Percentiles rank a stretch among this genome's conserved stretches.
Conservation (phyloP, 2,329 filamentous ascomycete genomes). For the Xylaria sp. region DNA sequence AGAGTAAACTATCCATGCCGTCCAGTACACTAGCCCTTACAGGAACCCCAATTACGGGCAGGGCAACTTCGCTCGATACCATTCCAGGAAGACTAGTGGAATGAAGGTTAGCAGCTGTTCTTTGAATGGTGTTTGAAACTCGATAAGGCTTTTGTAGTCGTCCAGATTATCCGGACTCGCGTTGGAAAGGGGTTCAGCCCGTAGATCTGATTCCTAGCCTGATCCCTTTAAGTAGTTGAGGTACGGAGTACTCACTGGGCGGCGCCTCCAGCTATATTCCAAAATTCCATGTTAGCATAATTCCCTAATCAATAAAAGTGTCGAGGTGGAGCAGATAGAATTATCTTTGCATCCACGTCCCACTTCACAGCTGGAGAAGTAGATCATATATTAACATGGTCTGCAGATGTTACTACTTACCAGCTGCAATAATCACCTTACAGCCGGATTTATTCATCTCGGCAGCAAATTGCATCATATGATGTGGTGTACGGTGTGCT, state of each 20-base stretch:
- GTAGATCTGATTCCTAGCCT: neutral
- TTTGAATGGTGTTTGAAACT: neutral
- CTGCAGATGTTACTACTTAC: slow-evolving; percentile 25
- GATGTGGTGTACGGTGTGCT: slow-evolving; percentile 77
- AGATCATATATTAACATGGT: neutral
- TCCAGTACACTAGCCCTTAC: slow-evolving; percentile 79
- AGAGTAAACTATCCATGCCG: slow-evolving; percentile 75
- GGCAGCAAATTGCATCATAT: slow-evolving; percentile 74
- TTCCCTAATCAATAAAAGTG: neutral
- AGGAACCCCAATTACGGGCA: slow-evolving; percentile 82
- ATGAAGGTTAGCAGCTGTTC: slow-evolving; percentile 10
- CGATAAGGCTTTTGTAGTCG: neutral
- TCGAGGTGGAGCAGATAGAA: slow-evolving; percentile 56
- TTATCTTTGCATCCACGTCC: slow-evolving; percentile 44
- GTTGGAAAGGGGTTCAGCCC: neutral
- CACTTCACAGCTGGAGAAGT: neutral
- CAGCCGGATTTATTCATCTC: slow-evolving; percentile 72
- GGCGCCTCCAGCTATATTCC: slow-evolving; percentile 34
- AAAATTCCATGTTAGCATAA: slow-evolving; percentile 22
- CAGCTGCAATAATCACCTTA: slow-evolving; percentile 77
- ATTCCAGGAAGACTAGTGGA: slow-evolving; percentile 36
- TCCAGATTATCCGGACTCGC: neutral
- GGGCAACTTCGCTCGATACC: slow-evolving; percentile 63
- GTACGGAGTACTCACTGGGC: slow-evolving; percentile 33
- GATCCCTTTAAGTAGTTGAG: neutral